Evolutionary conservation across 768 basidiomycete species (phyloP), one percentile per base, ranked within the genome.

Genomic region (Termitomyces sp.): DNA sequence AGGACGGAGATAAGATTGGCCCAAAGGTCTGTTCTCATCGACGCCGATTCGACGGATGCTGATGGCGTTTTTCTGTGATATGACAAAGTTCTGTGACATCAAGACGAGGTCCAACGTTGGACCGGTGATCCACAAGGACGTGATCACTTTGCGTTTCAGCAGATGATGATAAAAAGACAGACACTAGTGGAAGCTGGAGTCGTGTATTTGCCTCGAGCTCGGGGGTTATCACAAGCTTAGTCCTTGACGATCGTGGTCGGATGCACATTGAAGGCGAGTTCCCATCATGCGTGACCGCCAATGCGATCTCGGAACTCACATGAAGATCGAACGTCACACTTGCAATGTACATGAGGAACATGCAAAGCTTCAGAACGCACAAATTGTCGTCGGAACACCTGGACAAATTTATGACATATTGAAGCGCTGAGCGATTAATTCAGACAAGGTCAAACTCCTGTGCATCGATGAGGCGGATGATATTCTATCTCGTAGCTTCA

Each of bases 401-500:
- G 96, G 96, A 42, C 92, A 92, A 68, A 95, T 98, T 44, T 92
- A 81, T 71, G 96, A 99, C 76, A 97, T 98, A 95, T 96, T 99
- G 80, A 95, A 93, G 79, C 88, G 96, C 56, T 81, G 93, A 39
- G 90, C 90, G 20, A 85, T 96, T 69, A 84, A 85, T 72, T 90
- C 93, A 53, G 91, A 94, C 74, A 80, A 79, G 72, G 90, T 96
- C 84, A 96, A 85, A 74, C 88, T 94, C 70, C 92, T 98, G 81
- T 95, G 94, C 76, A 89, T 98, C 68, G 96, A 98, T 74, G 96
- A 98, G 79, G 96, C 96, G 60, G 96, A 98, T 74, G 96, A 98
- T 79, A 93, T 98, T 88, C 80, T 98, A 72, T 95, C 94, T 66
- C 91, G 90, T 68, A 96, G 96, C 59, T 98, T 98, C 88, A 96